Base-by-base conservation (phyloP, 2,329 filamentous ascomycete genomes). In the Ophiostoma triangulosporum region DNA sequence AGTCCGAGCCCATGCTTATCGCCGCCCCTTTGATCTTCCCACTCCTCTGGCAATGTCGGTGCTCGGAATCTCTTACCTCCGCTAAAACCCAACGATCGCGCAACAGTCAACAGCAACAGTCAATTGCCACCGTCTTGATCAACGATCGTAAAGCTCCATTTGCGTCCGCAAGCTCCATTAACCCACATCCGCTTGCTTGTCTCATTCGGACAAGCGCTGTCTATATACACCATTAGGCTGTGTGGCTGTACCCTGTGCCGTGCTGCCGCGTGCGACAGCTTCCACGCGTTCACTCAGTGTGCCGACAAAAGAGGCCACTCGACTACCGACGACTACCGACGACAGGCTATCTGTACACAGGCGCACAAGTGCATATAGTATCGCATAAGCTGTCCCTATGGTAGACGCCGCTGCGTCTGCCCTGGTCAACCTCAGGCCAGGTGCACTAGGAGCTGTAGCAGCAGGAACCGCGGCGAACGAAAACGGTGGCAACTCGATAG, bases 401-500 rank as follows among this genome's bases (percentile, higher is more conserved):
- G 50, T 51, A 22, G 43, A 26, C 35, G 35, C 20, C 36, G 17
- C 55, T 27, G 35, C 52, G 26, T 52, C 52, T 32, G 56, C 54
- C 49, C 54, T 56, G 50, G 54, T 17, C 50, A 43, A 26, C 52
- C 32, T 57, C 20, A 31, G 56, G 49, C 56, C 56, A 32, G 48
- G 45, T 20, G 54, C 54, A 24, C 43, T 50, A n/a, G 48, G 31
- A 17, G 48, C 38, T 15, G 15, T 51, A 43, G 17, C 54, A 26
- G 17, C 51, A 20, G n/a, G 43, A 20, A 14, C 27, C 11, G 35
- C 20, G 15, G 33, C 15, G 15, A 36, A n/a, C 15, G 7, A 20
- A 20, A 14, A 11, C 20, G n/a, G n/a, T n/a, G n/a, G n/a, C n/a
- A n/a, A n/a, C n/a, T n/a, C n/a, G n/a, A n/a, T n/a, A 24, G 20